These are phyloP conservation scores for Trametes cinnabarina DNA, from an alignment of 768 basidiomycete species.

Conservation along the genomic window DNA sequence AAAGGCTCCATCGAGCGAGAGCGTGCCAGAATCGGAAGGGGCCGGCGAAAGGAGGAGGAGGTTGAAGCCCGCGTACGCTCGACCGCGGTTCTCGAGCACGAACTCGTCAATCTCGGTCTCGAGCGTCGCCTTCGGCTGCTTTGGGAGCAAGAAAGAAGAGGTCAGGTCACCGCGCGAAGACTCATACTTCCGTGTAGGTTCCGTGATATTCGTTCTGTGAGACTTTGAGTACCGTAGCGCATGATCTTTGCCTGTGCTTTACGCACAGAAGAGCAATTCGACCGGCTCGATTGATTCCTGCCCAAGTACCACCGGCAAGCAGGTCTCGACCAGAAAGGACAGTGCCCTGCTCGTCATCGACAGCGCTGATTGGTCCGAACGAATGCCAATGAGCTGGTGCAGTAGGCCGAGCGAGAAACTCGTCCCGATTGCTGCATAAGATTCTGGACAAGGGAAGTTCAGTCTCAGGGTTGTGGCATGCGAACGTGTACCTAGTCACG, in stretches of 20 bases:
- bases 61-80: slow-evolving; percentile 77
- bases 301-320: slow-evolving; percentile 78
- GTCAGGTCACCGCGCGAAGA: slow-evolving; percentile 70
- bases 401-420: slow-evolving; percentile 66
- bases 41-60: slow-evolving; percentile 55
- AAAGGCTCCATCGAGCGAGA: slow-evolving; percentile 52
- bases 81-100: slow-evolving; percentile 41
- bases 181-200: slow-evolving; percentile 46
- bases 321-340: slow-evolving; percentile 76
- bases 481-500: too few relatives aligned
- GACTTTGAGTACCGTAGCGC: slow-evolving; percentile 7
- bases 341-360: slow-evolving; percentile 23
- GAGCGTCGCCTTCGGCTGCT: slow-evolving; percentile 41
- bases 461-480: too few relatives aligned
- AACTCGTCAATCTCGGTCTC: slow-evolving; percentile 49
- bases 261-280: slow-evolving; percentile 71
- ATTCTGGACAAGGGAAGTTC: too few relatives aligned
- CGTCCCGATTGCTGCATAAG: slow-evolving; percentile 76
- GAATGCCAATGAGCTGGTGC: slow-evolving; percentile 64
- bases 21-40: slow-evolving; percentile 4
- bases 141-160: slow-evolving; percentile 63
- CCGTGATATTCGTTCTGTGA: slow-evolving; percentile 80
- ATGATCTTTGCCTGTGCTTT: background rate
- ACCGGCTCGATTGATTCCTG: slow-evolving; percentile 66
- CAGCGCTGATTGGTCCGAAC: slow-evolving; percentile 41